Evolutionary conservation across 257 asterid genomes (phyloP).

Genomic region (Solanum tarijense): DNA sequence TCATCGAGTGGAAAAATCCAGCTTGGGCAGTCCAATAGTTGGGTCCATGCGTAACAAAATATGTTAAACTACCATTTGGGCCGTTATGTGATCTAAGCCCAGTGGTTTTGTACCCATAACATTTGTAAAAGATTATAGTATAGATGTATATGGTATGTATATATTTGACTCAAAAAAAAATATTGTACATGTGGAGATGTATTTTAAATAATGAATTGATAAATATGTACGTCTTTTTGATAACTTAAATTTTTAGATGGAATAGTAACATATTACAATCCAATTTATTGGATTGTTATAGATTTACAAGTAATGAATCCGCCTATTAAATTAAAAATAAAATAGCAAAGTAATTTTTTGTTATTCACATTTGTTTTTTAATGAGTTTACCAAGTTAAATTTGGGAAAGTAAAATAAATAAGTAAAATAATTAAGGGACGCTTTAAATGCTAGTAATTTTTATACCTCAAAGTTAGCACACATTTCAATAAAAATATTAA

Average conservation of each 20-base stretch:
- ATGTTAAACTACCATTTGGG: not conserved
- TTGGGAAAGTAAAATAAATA: not conserved
- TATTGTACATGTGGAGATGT: too few relatives aligned
- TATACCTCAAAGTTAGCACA: not conserved
- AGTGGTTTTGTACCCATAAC: not conserved
- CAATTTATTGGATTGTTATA: not conserved
- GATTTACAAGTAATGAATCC: not conserved
- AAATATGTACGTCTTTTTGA: not conserved
- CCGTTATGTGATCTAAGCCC: not conserved
- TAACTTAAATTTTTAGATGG: too few relatives aligned
- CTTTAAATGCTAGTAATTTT: not conserved
- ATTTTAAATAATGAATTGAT: not conserved
- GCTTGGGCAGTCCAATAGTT: not conserved
- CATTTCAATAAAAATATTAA: not conserved
- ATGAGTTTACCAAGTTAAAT: not conserved
- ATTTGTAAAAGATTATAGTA: not conserved
- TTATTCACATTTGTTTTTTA: not conserved
- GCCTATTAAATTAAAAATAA: too few relatives aligned
- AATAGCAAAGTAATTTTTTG: not conserved
- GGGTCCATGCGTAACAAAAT: not conserved
- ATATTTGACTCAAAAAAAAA: too few relatives aligned
- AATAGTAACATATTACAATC: not conserved
- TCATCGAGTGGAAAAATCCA: not conserved
- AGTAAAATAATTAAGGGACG: not conserved
- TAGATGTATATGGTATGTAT: not conserved